Evolutionary conservation across 2,329 filamentous ascomycete species (phyloP).

Genomic region (Xylaria sp.): DNA sequence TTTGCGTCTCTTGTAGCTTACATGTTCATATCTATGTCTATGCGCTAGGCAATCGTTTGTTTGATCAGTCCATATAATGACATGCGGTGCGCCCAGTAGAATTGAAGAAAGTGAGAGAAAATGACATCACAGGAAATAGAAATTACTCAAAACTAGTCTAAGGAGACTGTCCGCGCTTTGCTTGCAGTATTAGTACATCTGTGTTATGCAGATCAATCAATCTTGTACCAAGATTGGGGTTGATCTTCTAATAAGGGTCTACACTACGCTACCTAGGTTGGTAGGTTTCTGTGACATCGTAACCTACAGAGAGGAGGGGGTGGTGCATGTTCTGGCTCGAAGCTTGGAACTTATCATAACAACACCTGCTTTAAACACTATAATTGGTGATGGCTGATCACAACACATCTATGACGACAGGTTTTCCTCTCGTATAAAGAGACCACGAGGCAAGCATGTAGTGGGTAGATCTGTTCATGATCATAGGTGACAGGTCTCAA

Average conservation of each 20-base stretch:
- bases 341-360: neutral
- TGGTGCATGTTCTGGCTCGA: neutral
- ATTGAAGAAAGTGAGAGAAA: neutral
- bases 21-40: neutral
- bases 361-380: neutral
- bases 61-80: neutral
- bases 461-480: neutral
- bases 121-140: conserved; percentile 25
- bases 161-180: neutral
- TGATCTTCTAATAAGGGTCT: neutral
- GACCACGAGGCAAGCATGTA: neutral
- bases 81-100: neutral
- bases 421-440: neutral
- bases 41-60: neutral
- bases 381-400: neutral
- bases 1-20: neutral
- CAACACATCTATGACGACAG: neutral
- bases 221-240: conserved; percentile 8
- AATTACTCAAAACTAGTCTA: neutral
- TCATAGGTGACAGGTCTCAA: neutral
- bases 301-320: neutral
- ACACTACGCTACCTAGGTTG: neutral
- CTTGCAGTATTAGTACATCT: neutral
- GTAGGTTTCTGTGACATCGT: neutral
- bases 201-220: conserved; percentile 11